Evolutionary conservation across 2,329 filamentous ascomycete species (phyloP).

Genomic region (Coniochaeta sp.): DNA sequence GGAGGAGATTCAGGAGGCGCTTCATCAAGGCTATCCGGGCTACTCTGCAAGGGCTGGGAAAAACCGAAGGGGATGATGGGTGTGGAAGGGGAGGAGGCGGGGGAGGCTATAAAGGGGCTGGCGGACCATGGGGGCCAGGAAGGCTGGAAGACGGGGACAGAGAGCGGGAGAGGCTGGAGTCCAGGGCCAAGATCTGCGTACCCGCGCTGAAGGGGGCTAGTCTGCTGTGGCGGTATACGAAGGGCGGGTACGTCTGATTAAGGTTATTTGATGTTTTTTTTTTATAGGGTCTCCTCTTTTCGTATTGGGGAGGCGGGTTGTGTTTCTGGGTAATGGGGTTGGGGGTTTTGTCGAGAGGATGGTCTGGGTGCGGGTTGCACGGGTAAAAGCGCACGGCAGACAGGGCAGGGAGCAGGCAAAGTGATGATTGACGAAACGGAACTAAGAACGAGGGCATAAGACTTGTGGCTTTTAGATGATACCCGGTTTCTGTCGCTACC

Average conservation of each 20-base stretch:
- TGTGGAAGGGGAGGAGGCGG: neutral
- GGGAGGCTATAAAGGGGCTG: neutral
- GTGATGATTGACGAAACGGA: conserved; percentile 1
- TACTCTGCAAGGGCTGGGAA: conserved; percentile 16
- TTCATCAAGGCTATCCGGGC: conserved; percentile 23
- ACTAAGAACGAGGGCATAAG: neutral
- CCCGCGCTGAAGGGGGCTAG: conserved; percentile 19
- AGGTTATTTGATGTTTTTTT: neutral
- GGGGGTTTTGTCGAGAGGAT: neutral
- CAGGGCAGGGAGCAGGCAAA: neutral
- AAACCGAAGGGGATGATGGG: conserved; percentile 7
- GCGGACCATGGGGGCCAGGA: neutral
- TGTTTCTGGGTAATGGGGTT: too few relatives aligned
- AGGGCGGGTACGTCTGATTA: conserved; percentile 12
- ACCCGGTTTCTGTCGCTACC: neutral
- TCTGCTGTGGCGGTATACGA: conserved; percentile 20
- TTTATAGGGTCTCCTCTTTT: too few relatives aligned
- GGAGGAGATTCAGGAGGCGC: conserved; percentile 25
- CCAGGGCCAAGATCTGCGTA: conserved; percentile 4
- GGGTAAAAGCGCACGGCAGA: neutral
- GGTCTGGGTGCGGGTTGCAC: neutral
- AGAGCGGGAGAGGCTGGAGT: neutral
- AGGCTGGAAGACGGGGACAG: neutral
- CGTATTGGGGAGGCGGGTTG: too few relatives aligned
- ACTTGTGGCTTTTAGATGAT: neutral